These are phyloP conservation scores for Monosporozyma aquatica DNA, from an alignment of 805 yeast genomes.

Conservation along the genomic window DNA sequence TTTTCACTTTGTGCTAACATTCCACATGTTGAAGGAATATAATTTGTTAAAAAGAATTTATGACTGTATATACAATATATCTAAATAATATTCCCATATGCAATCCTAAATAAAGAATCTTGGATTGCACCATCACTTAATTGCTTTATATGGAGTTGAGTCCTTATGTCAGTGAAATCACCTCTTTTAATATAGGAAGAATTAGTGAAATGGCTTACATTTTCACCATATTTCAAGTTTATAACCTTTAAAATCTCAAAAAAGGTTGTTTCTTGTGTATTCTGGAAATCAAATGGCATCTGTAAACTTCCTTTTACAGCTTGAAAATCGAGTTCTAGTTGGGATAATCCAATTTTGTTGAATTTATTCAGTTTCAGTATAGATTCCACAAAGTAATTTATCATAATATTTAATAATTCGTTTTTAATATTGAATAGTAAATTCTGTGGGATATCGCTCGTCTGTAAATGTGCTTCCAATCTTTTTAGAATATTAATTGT, in stretches of 20 bases:
- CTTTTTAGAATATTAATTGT: constrained; percentile 17
- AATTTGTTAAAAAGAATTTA: no score
- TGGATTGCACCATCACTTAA: constrained; percentile 30
- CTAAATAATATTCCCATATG: constrained; percentile 20
- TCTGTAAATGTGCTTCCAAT: constrained; percentile 13
- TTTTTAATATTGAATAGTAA: constrained; percentile 18
- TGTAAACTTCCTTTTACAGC: constrained; percentile 24
- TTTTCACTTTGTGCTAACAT: no score
- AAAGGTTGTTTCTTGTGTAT: constrained; percentile 17
- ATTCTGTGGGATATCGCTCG: constrained; percentile 11
- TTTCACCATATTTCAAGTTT: constrained; percentile 23
- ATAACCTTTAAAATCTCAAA: constrained; percentile 24
- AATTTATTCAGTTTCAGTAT: constrained; percentile 33
- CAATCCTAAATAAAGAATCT: constrained; percentile 32
- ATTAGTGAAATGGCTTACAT: constrained; percentile 11
- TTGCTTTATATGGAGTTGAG: constrained; percentile 11
- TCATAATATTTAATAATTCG: constrained; percentile 20
- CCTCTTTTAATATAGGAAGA: constrained; percentile 26
- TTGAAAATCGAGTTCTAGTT: constrained; percentile 27
- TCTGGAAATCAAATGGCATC: constrained; percentile 12
- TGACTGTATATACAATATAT: not conserved
- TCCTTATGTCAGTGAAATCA: constrained; percentile 22
- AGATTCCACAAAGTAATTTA: constrained; percentile 30
- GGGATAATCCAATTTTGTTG: constrained; percentile 27
- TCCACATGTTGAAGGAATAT: no score